Evolutionary conservation across 2,329 filamentous ascomycete genomes (phyloP).

Genomic region (Fusarium sp.): DNA sequence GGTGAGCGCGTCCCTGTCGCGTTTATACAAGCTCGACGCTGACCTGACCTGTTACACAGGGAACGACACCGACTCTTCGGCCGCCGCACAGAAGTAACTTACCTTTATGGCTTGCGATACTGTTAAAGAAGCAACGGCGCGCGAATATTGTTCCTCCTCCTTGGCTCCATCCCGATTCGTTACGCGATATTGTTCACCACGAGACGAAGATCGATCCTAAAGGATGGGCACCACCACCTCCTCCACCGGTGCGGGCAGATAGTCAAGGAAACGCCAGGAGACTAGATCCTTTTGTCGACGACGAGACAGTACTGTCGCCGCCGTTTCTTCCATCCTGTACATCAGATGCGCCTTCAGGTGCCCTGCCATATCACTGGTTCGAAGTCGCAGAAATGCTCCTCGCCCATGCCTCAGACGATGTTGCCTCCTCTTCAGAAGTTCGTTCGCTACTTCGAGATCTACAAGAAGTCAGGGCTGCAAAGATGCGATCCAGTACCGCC

Average conservation of each 20-base stretch:
- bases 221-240: conserved; percentile 81
- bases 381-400: conserved; percentile 90
- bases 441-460: conserved; percentile 81
- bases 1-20: conserved; percentile 65
- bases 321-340: conserved; percentile 85
- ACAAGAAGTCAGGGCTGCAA: conserved; percentile 87
- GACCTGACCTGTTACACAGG: conserved; percentile 61
- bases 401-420: conserved; percentile 84
- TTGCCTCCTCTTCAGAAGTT: conserved; percentile 77
- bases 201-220: conserved; percentile 78
- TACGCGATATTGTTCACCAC: conserved; percentile 80
- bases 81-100: conserved; percentile 83
- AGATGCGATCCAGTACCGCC: conserved; percentile 80
- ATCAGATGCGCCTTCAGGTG: conserved; percentile 71
- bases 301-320: conserved; percentile 62
- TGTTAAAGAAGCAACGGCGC: conserved; percentile 92
- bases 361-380: conserved; percentile 94
- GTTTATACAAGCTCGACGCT: conserved; percentile 19
- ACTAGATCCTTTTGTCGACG: conserved; percentile 40
- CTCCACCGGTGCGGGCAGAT: conserved; percentile 66
- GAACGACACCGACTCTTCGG: conserved; percentile 77
- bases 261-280: conserved; percentile 54
- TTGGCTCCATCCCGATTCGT: conserved; percentile 83
- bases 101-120: conserved; percentile 92
- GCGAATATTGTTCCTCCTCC: conserved; percentile 92